Evolutionary conservation across 164 flowering plant genomes (phyloP).

Genomic region (Nelumbo lutea): DNA sequence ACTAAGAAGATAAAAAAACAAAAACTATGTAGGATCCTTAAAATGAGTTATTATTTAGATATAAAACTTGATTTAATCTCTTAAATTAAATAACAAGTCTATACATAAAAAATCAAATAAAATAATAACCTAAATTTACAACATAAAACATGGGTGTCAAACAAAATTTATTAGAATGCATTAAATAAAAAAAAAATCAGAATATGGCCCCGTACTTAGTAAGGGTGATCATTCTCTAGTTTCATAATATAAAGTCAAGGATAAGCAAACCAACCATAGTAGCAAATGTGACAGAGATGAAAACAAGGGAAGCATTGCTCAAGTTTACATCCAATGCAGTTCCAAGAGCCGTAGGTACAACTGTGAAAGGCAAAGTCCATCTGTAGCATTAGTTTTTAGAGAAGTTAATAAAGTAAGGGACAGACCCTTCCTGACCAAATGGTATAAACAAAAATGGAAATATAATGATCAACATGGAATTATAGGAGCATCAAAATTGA

Average conservation of each 20-base stretch:
- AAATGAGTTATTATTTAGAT: too few relatives aligned
- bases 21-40: too few relatives aligned
- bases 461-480: not conserved
- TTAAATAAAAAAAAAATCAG: too few relatives aligned
- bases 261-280: slow-evolving; percentile 77
- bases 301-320: slow-evolving; percentile 97
- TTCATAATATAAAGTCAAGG: not conserved
- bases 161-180: too few relatives aligned
- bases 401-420: slow-evolving; percentile 39
- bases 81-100: too few relatives aligned
- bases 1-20: too few relatives aligned
- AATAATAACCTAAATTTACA: too few relatives aligned
- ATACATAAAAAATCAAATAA: too few relatives aligned
- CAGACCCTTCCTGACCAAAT: not conserved
- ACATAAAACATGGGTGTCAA: too few relatives aligned
- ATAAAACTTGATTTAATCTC: too few relatives aligned
- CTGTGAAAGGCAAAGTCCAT: slow-evolving; percentile 90
- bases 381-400: slow-evolving; percentile 72
- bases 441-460: not conserved
- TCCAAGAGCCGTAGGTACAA: slow-evolving; percentile 96
- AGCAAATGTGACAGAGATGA: slow-evolving; percentile 97
- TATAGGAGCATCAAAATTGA: not conserved
- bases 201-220: too few relatives aligned
- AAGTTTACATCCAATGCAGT: slow-evolving; percentile 94
- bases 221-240: too few relatives aligned